Conservation (phyloP, 2,329 filamentous ascomycete genomes). For the Trichoderma koningiopsis region DNA sequence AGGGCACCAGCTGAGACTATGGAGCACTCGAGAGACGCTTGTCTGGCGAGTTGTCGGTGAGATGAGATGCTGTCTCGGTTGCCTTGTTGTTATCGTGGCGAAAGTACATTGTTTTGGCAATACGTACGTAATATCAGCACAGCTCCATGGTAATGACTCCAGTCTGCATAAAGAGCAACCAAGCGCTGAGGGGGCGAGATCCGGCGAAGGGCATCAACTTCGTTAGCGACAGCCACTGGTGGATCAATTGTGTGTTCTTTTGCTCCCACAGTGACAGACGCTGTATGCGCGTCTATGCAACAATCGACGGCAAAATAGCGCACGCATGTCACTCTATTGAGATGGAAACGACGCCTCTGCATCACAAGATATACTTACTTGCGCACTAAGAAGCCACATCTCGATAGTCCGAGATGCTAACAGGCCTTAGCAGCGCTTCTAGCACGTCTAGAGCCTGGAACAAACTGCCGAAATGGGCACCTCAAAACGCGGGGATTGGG, state of each 20-base stretch:
- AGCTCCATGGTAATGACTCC: not conserved
- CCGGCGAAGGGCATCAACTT: not conserved
- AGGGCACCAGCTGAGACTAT: not conserved
- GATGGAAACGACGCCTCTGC: not conserved
- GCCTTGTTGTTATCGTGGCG: not conserved
- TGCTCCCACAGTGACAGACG: not conserved
- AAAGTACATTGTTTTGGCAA: not conserved
- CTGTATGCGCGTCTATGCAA: not conserved
- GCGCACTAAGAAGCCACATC: not conserved
- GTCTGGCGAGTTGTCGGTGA: not conserved
- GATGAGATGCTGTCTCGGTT: not conserved
- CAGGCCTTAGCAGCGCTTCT: not conserved
- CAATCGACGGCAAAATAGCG: not conserved
- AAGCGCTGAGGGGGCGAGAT: not conserved
- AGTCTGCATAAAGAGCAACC: not conserved
- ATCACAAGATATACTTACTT: not conserved
- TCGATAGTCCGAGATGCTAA: conserved; percentile 8
- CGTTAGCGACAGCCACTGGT: not conserved
- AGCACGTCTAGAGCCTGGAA: not conserved
- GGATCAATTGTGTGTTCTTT: not conserved
- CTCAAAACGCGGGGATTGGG: conserved; percentile 22
- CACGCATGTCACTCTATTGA: not conserved
- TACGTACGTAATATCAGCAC: not conserved
- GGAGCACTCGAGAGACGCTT: not conserved
- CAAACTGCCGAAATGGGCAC: conserved; percentile 18